Evolutionary conservation across 805 yeast genomes (phyloP), one percentile per base, ranked within the genome.

Genomic region (Wickerhamiella vanderwaltii): DNA sequence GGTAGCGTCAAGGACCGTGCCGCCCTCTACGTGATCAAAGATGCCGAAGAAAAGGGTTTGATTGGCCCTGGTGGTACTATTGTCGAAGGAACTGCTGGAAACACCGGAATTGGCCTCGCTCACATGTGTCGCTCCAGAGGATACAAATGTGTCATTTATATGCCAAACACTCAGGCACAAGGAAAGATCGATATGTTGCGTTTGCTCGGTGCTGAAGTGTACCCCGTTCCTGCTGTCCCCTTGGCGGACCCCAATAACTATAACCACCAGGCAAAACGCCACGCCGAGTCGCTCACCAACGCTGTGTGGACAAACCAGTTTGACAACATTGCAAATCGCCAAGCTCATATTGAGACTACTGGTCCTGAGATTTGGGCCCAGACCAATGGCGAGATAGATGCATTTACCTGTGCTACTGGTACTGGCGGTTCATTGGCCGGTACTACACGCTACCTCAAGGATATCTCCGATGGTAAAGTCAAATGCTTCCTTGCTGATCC

Each of bases 361-460:
- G 95, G 95, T 0, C 95, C 95, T 4, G 95, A 84, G 58, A 85
- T 85, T 51, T 81, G 91, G 86, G 73, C 77, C 9, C 95, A 85
- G 57, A 67, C 85, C 48, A 63, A 77, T 45, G 93, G 91, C 9
- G 64, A 75, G 51, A 75, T 85, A 22, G 83, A 79, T 53, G 94
- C 81, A 0, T 85, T 84, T 67, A 82, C 94, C 6, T 84, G 94
- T 56, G 75, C 93, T 11, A 80, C 94, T 7, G 95, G 95, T 30
- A 84, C 95, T 1, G 95, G 94, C 30, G 95, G 95, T 23, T 82
- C 95, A 2, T 75, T 82, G 60, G 84, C 95, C 2, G 96, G 96
- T 37, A 69, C 74, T 29, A 75, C 95, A 3, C 69, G 87, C 43
- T 86, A 73, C 59, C 68, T 87, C 51, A 82, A 86, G 62, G 72